Evolutionary conservation across 345 rosid species (phyloP), one percentile per base, ranked within the genome.

Genomic region (Luvunga scandens): DNA sequence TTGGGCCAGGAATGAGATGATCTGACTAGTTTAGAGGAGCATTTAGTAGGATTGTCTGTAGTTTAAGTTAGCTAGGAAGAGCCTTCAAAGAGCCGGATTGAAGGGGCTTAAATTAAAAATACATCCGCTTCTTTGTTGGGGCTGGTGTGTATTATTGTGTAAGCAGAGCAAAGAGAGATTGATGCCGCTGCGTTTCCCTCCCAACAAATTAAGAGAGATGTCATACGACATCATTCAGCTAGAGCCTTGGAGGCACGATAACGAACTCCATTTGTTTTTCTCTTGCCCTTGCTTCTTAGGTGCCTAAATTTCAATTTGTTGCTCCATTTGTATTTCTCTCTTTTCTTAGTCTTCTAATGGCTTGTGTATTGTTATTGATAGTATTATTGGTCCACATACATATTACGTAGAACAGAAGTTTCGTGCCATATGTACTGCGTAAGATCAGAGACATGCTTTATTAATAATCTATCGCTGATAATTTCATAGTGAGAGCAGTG

Each of bases 271-370:
- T 45, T 45, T 45, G 50, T 45, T 16, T 45, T 13, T 13, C 50
- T 45, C 18, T 45, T 13, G 13, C 50, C 50, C 50, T 50, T 75
- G 24, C 50, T 65, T 75, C 28, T 71, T 71, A 71, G 66, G 71
- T 27, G 18, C 48, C n/a, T 64, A 7, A 64, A 45, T 50, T 64
- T 21, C 22, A 33, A 25, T 74, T 62, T 22, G 56, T 73, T 3
- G n/a, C 14, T 6, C 45, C 45, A 39, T 39, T 39, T 0, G 5
- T 39, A 1, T 69, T 0, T 9, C 30, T 4, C 4, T 0, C 3
- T 69, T 50, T 25, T 12, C 53, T 50, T 4, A 5, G 24, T 13
- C 8, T 24, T 25, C 5, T 59, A 27, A 50, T 18, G 16, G 34
- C 31, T 72, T 38, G 61, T 59, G 21, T 2, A 56, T 24, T n/a